Evolutionary conservation across 768 basidiomycete genomes (phyloP).

Genomic region (Boletus sp.): DNA sequence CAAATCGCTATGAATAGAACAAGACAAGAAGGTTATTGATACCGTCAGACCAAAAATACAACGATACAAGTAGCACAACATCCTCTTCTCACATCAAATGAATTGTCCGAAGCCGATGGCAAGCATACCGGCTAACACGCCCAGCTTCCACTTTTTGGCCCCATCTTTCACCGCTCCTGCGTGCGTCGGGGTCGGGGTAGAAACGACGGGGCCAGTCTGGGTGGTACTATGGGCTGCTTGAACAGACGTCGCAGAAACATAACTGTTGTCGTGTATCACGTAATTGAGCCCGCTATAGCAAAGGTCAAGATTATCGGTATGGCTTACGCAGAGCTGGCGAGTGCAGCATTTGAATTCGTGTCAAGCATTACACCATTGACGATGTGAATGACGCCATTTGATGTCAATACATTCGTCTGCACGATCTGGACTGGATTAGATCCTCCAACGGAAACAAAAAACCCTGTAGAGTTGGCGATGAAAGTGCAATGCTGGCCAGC

Average conservation of each 20-base stretch:
- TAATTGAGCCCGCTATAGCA: not conserved
- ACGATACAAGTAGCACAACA: not conserved
- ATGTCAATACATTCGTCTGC: slow-evolving; percentile 54
- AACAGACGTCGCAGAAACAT: slow-evolving; percentile 48
- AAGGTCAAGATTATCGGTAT: too few species aligned
- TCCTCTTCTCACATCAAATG: slow-evolving; percentile 5
- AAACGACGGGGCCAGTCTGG: slow-evolving; percentile 43
- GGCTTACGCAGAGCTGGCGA: slow-evolving; percentile 56
- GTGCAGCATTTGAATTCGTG: slow-evolving; percentile 38
- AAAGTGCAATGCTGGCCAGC: slow-evolving; percentile 56
- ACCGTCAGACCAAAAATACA: not conserved
- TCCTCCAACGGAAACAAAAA: slow-evolving; percentile 48
- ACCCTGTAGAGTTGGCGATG: slow-evolving; percentile 53
- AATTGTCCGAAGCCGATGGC: slow-evolving; percentile 3
- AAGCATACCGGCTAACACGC: slow-evolving; percentile 1
- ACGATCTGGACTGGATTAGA: slow-evolving; percentile 52
- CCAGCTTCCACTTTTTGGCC: not conserved
- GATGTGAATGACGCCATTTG: slow-evolving; percentile 71
- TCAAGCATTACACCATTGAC: slow-evolving; percentile 55
- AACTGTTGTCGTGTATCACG: slow-evolving; percentile 19
- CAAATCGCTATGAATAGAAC: slow-evolving; percentile 2
- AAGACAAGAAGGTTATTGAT: not conserved
- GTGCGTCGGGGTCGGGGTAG: slow-evolving; percentile 2
- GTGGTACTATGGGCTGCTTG: slow-evolving; percentile 37
- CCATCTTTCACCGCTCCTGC: not conserved